These are phyloP conservation scores for Trichaptum fuscoviolaceum DNA, from an alignment of 768 basidiomycete genomes.

Conservation along the genomic window DNA sequence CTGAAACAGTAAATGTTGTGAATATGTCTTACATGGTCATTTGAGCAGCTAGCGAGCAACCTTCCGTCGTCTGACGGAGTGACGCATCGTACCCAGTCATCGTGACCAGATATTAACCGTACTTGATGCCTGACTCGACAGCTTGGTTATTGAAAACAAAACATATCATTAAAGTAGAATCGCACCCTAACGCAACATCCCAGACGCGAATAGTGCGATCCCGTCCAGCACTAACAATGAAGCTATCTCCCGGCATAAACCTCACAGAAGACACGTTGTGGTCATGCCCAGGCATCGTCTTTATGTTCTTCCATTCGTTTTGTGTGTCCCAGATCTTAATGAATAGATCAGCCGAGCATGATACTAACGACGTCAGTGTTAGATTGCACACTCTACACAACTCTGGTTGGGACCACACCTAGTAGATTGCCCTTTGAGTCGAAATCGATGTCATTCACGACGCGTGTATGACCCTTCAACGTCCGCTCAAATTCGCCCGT, in stretches of 20 bases:
- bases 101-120: constrained; percentile 70
- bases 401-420: constrained; percentile 40
- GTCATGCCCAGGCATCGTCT: constrained; percentile 86
- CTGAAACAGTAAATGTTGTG: not conserved
- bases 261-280: constrained; percentile 84
- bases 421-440: constrained; percentile 80
- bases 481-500: constrained; percentile 91
- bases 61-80: constrained; percentile 67
- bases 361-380: constrained; percentile 31
- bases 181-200: constrained; percentile 82
- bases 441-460: constrained; percentile 82
- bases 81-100: constrained; percentile 79
- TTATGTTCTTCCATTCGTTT: constrained; percentile 86
- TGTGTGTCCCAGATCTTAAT: constrained; percentile 91
- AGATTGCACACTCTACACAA: not conserved
- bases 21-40: constrained; percentile 62
- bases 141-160: constrained; percentile 7
- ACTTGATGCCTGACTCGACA: constrained; percentile 52
- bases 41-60: constrained; percentile 74
- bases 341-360: constrained; percentile 82
- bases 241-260: constrained; percentile 81
- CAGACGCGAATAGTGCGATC: constrained; percentile 84
- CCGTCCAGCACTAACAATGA: constrained; percentile 80
- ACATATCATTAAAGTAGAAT: constrained; percentile 13
- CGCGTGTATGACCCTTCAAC: constrained; percentile 87